Conservation (phyloP, 371 early-diverging fungal species). For the Mucor piriformis region DNA sequence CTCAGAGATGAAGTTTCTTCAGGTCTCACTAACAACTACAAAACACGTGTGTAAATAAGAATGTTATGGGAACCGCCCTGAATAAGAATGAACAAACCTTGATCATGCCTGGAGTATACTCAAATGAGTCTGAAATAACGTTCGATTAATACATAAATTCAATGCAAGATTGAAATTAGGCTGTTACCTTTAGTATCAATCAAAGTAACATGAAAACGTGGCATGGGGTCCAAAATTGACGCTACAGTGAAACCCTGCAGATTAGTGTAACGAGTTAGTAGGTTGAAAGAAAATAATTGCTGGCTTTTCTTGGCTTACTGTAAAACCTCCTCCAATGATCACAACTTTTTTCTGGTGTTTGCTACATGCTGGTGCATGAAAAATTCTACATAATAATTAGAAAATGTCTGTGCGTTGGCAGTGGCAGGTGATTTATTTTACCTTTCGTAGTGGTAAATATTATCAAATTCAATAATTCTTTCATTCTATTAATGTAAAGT, state of each 20-base stretch:
- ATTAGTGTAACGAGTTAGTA: background rate
- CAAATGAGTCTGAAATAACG: slow-evolving; percentile 35
- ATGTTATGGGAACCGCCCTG: background rate
- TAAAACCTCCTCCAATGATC: slow-evolving; percentile 34
- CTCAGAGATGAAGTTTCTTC: slow-evolving; percentile 35
- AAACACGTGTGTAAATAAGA: background rate
- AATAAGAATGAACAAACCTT: slow-evolving; percentile 13
- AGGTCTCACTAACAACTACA: slow-evolving; percentile 33
- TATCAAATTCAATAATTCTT: slow-evolving; percentile 28
- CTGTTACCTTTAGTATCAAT: slow-evolving; percentile 44
- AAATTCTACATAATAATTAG: background rate
- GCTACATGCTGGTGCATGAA: background rate
- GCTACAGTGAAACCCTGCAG: slow-evolving; percentile 43
- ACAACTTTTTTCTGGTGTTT: slow-evolving; percentile 27
- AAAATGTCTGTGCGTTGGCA: background rate
- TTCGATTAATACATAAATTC: background rate
- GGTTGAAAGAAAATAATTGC: background rate
- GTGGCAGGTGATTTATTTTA: slow-evolving; percentile 16
- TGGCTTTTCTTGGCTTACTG: slow-evolving; percentile 10
- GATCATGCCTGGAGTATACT: slow-evolving; percentile 43
- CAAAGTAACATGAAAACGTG: slow-evolving; percentile 42
- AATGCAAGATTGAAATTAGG: background rate
- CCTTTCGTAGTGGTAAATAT: background rate
- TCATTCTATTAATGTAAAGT: slow-evolving; percentile 15
- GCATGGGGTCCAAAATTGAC: slow-evolving; percentile 45